Evolutionary conservation across 2,329 filamentous ascomycete genomes (phyloP), one percentile per base, ranked within the genome.

Genomic region (Beauveria australis): DNA sequence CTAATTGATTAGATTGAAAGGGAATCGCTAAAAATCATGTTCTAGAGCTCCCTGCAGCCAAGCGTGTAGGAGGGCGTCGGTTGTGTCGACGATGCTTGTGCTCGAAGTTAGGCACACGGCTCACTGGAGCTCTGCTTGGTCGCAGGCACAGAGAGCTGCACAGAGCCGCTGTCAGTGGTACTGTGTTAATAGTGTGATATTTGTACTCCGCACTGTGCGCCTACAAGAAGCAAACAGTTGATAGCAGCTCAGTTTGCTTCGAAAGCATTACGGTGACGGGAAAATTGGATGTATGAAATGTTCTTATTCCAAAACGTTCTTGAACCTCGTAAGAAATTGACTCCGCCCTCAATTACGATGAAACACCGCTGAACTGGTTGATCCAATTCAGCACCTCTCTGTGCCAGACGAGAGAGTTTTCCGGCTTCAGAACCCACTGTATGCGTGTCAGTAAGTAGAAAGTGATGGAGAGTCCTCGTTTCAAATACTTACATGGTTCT

Each of bases 381-480:
- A 87, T 86, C 85, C 89, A 97, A 60, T 84, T 84, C 33, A 97
- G 70, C 18, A 97, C 92, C 61, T 91, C 89, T 60, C 83, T 83
- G 69, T 97, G 92, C 94, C 94, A 97, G 22, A 95, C 81, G 19
- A 97, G 76, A 3, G 87, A 89, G 72, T 97, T 97, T 74, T 97
- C 93, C 0, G 89, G 90, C 71, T 96, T 96, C 59, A 96, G 70
- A 4, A 97, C 92, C 91, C 91, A 87, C 83, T 86, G 55, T 47
- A 28, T n/a, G 14, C 5, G 19, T 44, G 43, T 52, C 43, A 63
- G 62, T 63, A 49, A 44, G n/a, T 1, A 16, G 3, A 3, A 40
- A 5, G 14, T 8, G n/a, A 44, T 37, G 22, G 6, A 5, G 52
- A 64, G 40, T 33, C 54, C 40, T 1, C 19, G 12, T 24, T 28